Evolutionary conservation across 1,284 basidiomycete species (phyloP).

Genomic region (Heterobasidion parviporum): DNA sequence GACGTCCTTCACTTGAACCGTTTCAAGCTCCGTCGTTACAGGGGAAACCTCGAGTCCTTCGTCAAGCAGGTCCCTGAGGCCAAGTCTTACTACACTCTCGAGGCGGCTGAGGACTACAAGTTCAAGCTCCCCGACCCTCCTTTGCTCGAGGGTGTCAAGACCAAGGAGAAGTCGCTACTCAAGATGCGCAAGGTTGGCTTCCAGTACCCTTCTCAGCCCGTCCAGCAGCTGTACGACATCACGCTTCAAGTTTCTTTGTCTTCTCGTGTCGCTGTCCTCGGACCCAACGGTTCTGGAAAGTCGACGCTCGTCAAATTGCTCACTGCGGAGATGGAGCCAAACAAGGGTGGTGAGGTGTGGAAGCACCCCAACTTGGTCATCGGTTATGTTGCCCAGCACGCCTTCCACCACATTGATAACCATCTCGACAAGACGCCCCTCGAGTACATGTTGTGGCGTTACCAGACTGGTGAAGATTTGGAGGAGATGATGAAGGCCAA

Average conservation of each 20-base stretch:
- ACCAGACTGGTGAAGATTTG: constrained; percentile 97
- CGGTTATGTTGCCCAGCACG: constrained; percentile 97
- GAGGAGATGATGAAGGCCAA: constrained; percentile 93
- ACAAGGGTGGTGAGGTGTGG: constrained; percentile 96
- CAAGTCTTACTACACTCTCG: constrained; percentile 95
- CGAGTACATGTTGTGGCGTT: constrained; percentile 99
- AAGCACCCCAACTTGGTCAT: constrained; percentile 99
- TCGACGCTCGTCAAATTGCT: constrained; percentile 98
- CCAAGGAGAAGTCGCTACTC: constrained; percentile 94
- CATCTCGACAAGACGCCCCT: constrained; percentile 98
- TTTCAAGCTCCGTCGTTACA: constrained; percentile 97
- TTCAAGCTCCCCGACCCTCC: constrained; percentile 96
- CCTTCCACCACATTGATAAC: constrained; percentile 98
- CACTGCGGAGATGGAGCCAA: constrained; percentile 95
- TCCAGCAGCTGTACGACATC: constrained; percentile 92
- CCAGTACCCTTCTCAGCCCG: constrained; percentile 84
- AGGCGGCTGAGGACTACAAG: constrained; percentile 91
- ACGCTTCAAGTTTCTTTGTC: constrained; percentile 94
- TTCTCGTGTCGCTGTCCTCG: constrained; percentile 93
- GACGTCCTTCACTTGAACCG: constrained; percentile 99
- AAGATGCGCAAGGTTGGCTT: constrained; percentile 98
- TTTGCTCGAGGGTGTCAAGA: constrained; percentile 98
- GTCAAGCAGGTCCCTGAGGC: constrained; percentile 94
- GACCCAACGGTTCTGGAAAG: constrained; percentile 97
- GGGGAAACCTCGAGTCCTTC: constrained; percentile 95